phyloP scores from a whole-genome alignment of 306 rosid species.

The Fragaria nilgerrensis region DNA sequence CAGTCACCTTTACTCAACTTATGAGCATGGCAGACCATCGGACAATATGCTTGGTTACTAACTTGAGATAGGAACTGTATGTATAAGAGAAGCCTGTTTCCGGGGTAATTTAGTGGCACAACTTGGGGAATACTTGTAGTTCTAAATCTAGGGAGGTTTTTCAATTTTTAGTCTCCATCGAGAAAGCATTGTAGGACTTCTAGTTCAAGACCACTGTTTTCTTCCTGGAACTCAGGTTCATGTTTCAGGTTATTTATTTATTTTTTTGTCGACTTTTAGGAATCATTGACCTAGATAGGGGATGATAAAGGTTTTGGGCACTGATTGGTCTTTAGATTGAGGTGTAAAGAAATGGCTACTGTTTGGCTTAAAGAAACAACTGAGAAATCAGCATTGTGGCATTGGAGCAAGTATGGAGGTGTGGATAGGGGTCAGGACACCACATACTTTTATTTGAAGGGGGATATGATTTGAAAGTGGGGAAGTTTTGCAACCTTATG shows the following conservation, averaged over 20 bases:
- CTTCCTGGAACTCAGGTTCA: neutral
- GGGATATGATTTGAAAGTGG: neutral
- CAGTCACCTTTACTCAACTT: neutral
- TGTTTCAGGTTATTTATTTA: neutral
- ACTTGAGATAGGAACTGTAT: constrained; percentile 3
- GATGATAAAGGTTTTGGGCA: neutral
- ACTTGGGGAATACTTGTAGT: neutral
- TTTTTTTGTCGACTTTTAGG: neutral
- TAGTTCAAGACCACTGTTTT: neutral
- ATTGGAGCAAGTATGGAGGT: neutral
- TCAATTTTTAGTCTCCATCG: neutral
- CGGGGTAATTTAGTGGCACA: neutral
- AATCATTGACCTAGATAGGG: neutral
- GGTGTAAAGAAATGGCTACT: neutral
- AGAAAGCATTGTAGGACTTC: neutral
- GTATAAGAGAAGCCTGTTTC: neutral
- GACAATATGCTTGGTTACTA: neutral
- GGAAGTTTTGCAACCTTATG: neutral
- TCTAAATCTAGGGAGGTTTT: neutral
- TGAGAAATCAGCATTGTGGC: neutral
- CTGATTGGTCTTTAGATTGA: neutral
- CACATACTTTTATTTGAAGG: neutral
- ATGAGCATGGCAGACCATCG: neutral
- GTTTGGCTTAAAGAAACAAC: neutral
- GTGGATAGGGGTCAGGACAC: neutral